A percentile compares a stretch with the other conserved stretches of the same genome.
Evolutionary conservation across 176 grass and related monocot species (phyloP).

Genomic region (Oryza meridionalis): DNA sequence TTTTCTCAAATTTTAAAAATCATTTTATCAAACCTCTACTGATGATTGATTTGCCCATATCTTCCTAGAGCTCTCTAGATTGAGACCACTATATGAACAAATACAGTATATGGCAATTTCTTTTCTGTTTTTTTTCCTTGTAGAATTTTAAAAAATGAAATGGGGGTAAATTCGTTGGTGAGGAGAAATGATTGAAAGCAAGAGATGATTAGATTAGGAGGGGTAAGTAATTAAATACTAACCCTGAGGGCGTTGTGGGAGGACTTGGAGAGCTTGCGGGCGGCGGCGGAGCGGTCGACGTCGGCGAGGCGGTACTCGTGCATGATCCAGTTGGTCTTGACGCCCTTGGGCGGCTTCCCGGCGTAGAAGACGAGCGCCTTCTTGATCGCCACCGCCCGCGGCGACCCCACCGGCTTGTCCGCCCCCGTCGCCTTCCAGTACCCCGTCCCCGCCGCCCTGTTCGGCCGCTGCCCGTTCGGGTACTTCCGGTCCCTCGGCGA

Average conservation of each 20-base stretch:
- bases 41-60: background rate
- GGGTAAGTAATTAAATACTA: background rate
- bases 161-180: no score
- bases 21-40: background rate
- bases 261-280: constrained; percentile 49
- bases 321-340: constrained; percentile 99
- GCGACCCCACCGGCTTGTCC: constrained; percentile 82
- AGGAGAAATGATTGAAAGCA: background rate
- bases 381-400: constrained; percentile 72
- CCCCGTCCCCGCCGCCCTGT: constrained; percentile 68
- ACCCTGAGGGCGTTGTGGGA: constrained; percentile 70
- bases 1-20: constrained; percentile 18
- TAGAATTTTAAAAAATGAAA: background rate
- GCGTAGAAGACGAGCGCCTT: constrained; percentile 83
- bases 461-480: constrained; percentile 81
- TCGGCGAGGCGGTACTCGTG: constrained; percentile 93
- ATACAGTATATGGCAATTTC: no score
- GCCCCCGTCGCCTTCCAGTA: constrained; percentile 98
- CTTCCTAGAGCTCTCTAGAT: no score
- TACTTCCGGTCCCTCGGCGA: constrained; percentile 86
- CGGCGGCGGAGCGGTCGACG: constrained; percentile 69
- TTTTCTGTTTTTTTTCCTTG: no score
- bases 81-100: no score
- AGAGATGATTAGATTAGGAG: background rate
- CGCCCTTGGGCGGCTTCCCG: constrained; percentile 63